Evolutionary conservation across 495 filamentous ascomycete species (phyloP).

Genomic region (Podospora pseudopauciseta): DNA sequence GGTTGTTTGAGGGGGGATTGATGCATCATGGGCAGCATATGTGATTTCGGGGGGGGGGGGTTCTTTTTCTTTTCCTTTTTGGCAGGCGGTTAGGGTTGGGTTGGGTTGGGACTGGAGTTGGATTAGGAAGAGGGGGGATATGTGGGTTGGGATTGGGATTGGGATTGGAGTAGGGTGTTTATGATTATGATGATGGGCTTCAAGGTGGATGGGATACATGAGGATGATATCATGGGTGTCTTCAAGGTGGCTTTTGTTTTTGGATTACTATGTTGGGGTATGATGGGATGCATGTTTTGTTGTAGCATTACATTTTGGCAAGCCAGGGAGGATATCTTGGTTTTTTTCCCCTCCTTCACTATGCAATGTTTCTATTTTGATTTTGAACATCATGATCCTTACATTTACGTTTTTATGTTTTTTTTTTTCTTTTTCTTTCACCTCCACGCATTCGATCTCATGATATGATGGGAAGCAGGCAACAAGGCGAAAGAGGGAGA

Average conservation of each 20-base stretch:
- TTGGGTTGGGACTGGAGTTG: not conserved
- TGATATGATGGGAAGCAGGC: not conserved
- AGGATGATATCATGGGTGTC: not conserved
- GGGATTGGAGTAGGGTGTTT: not conserved
- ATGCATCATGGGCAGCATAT: slow-evolving; percentile 6
- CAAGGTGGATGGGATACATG: not conserved
- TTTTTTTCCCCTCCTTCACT: not conserved
- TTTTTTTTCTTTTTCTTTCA: too few species aligned
- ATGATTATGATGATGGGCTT: not conserved
- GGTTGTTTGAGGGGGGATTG: slow-evolving; percentile 24
- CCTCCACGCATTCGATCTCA: too few species aligned
- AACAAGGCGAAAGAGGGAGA: not conserved
- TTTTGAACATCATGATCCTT: too few species aligned
- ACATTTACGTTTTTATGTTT: too few species aligned
- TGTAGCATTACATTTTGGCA: too few species aligned
- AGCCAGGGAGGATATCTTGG: not conserved
- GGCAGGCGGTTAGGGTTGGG: too few species aligned
- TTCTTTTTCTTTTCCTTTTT: not conserved
- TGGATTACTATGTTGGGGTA: not conserved
- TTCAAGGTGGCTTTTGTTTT: not conserved
- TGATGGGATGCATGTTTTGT: too few species aligned
- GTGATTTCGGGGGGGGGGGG: not conserved
- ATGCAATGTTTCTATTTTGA: too few species aligned
- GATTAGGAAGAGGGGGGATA: not conserved
- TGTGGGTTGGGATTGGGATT: not conserved